Evolutionary conservation across 305 asterid genomes (phyloP).

Genomic region (Fraxinus albicans): DNA sequence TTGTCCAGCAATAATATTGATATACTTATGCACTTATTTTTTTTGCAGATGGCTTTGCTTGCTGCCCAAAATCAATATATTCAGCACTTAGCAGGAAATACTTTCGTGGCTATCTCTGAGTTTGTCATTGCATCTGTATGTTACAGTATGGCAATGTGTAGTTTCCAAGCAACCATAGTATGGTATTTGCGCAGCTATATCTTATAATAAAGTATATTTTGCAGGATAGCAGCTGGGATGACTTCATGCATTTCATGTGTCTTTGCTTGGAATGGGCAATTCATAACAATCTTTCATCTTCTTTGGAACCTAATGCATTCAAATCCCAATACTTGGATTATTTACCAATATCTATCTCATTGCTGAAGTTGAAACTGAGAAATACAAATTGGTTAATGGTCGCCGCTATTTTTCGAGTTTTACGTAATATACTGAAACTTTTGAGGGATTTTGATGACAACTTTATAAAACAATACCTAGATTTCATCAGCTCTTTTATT

Average conservation of each 20-base stretch:
- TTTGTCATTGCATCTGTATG: conserved; percentile 60
- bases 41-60: conserved; percentile 64
- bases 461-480: conserved; percentile 41
- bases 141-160: conserved; percentile 7
- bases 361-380: conserved; percentile 42
- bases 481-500: conserved; percentile 42
- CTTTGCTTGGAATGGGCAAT: conserved; percentile 54
- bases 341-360: conserved; percentile 30
- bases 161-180: not conserved
- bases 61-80: conserved; percentile 46
- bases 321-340: conserved; percentile 30
- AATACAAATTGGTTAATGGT: conserved; percentile 42
- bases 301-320: conserved; percentile 19
- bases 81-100: conserved; percentile 65
- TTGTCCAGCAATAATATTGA: not conserved
- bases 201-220: conserved; percentile 15
- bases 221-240: conserved; percentile 65
- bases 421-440: conserved; percentile 60
- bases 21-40: not conserved
- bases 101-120: conserved; percentile 62
- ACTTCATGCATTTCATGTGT: conserved; percentile 54
- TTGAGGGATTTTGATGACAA: conserved; percentile 43
- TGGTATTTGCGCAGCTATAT: conserved; percentile 14
- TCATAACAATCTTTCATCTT: conserved; percentile 30
- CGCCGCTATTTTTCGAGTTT: conserved; percentile 53